Conservation (phyloP, 495 filamentous ascomycete genomes). For the Aspergillus taichungensis region DNA sequence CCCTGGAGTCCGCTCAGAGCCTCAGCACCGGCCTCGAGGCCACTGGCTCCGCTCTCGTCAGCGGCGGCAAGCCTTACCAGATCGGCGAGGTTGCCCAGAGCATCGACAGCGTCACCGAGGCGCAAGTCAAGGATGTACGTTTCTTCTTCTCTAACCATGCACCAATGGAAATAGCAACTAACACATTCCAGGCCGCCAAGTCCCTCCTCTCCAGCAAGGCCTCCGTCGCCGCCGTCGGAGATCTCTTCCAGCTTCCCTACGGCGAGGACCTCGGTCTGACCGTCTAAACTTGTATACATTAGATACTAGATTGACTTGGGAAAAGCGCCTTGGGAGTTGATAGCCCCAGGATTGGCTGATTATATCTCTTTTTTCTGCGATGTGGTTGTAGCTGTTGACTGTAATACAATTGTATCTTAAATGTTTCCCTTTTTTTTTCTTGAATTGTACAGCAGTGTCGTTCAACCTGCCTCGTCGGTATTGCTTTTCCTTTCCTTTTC, state of each 20-base stretch:
- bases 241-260: constrained; percentile 80
- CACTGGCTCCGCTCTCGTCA: constrained; percentile 69
- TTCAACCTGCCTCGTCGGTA: background rate
- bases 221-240: constrained; percentile 77
- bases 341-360: constrained; percentile 7
- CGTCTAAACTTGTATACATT: constrained; percentile 59
- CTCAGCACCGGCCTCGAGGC: constrained; percentile 56
- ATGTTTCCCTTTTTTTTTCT: background rate
- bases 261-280: constrained; percentile 89
- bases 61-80: constrained; percentile 76
- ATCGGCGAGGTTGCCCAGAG: constrained; percentile 71
- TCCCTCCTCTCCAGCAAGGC: constrained; percentile 80
- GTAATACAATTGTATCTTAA: constrained; percentile 44
- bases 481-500: too few relatives aligned
- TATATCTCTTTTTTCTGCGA: constrained; percentile 24
- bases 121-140: constrained; percentile 79
- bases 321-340: constrained; percentile 14
- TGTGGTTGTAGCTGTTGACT: constrained; percentile 37
- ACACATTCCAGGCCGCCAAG: constrained; percentile 63
- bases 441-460: background rate
- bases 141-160: constrained; percentile 1
- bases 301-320: constrained; percentile 33
- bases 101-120: constrained; percentile 70
- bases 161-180: constrained; percentile 7
- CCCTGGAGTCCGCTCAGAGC: constrained; percentile 74